These are phyloP conservation scores for Cyathus striatus DNA, from an alignment of 768 basidiomycete species.

Conservation along the genomic window DNA sequence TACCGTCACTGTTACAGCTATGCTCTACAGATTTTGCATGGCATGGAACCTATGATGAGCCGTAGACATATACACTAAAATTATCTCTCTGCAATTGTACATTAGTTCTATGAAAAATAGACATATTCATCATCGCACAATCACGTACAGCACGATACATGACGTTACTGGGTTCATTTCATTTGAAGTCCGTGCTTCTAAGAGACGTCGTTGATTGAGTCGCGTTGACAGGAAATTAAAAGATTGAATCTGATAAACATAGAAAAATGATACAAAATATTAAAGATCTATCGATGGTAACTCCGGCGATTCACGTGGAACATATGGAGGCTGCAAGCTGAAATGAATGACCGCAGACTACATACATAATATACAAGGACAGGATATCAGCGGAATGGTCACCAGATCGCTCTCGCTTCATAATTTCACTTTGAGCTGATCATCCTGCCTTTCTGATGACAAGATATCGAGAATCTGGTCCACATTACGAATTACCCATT, in stretches of 20 bases:
- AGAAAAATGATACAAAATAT: constrained; percentile 1
- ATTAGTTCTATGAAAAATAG: constrained; percentile 7
- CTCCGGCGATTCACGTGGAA: constrained; percentile 26
- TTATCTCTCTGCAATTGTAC: constrained; percentile 11
- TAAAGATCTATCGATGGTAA: constrained; percentile 17
- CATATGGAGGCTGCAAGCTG: constrained; percentile 13
- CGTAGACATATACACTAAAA: constrained; percentile 2
- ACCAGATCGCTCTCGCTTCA: constrained; percentile 35
- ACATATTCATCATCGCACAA: neutral
- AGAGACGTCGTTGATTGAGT: neutral
- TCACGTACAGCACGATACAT: neutral
- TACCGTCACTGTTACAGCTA: constrained; percentile 76
- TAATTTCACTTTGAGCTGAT: constrained; percentile 54
- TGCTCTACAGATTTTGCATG: constrained; percentile 78
- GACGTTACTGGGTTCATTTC: neutral
- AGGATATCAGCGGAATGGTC: constrained; percentile 23
- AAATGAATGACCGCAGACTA: constrained; percentile 33
- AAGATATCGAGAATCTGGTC: constrained; percentile 79
- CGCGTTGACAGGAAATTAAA: neutral
- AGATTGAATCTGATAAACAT: constrained; percentile 6
- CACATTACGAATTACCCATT: constrained; percentile 83
- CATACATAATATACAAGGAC: constrained; percentile 30
- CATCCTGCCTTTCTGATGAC: constrained; percentile 39
- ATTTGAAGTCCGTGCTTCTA: neutral
- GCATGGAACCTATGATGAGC: constrained; percentile 40